These are phyloP conservation scores for Fusarium pseudocircinatum DNA, from an alignment of 2,329 filamentous ascomycete genomes.

Conservation along the genomic window DNA sequence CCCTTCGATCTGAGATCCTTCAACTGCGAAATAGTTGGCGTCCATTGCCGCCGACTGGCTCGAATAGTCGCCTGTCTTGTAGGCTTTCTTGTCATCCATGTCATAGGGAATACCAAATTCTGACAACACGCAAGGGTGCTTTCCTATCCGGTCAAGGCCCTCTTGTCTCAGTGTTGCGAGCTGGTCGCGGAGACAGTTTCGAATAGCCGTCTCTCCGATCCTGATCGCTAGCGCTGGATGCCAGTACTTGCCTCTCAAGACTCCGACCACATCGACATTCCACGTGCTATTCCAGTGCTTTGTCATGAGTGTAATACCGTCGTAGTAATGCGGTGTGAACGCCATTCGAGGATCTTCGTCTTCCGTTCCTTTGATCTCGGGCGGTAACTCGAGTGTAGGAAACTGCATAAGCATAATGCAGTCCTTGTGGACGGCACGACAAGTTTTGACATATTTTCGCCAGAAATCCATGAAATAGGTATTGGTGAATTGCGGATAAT, in stretches of 20 bases:
- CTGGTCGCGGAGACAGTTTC: slow-evolving; percentile 92
- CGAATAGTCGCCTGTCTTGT: slow-evolving; percentile 93
- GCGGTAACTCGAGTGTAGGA: slow-evolving; percentile 90
- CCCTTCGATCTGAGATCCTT: slow-evolving; percentile 84
- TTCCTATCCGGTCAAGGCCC: slow-evolving; percentile 86
- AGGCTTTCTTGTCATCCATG: slow-evolving; percentile 97
- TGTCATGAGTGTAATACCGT: slow-evolving; percentile 94
- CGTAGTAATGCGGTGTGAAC: slow-evolving; percentile 96
- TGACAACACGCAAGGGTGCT: slow-evolving; percentile 88
- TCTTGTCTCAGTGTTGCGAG: slow-evolving; percentile 84
- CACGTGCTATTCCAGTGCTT: slow-evolving; percentile 99
- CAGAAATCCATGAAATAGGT: slow-evolving; percentile 91
- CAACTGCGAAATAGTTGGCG: slow-evolving; percentile 92
- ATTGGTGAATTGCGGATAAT: slow-evolving; percentile 90
- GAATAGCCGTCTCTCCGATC: slow-evolving; percentile 90
- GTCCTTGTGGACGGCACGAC: slow-evolving; percentile 79
- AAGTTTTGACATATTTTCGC: slow-evolving; percentile 76
- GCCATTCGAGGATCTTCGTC: slow-evolving; percentile 92
- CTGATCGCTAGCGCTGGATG: slow-evolving; percentile 92
- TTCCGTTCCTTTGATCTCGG: slow-evolving; percentile 82
- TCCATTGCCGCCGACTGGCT: slow-evolving; percentile 94
- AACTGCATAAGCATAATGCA: slow-evolving; percentile 92
- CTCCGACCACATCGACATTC: slow-evolving; percentile 95
- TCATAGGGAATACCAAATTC: slow-evolving; percentile 99
- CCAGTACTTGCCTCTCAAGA: slow-evolving; percentile 87